Conservation (phyloP, 2,329 filamentous ascomycete species). For the Penicillium sp. region DNA sequence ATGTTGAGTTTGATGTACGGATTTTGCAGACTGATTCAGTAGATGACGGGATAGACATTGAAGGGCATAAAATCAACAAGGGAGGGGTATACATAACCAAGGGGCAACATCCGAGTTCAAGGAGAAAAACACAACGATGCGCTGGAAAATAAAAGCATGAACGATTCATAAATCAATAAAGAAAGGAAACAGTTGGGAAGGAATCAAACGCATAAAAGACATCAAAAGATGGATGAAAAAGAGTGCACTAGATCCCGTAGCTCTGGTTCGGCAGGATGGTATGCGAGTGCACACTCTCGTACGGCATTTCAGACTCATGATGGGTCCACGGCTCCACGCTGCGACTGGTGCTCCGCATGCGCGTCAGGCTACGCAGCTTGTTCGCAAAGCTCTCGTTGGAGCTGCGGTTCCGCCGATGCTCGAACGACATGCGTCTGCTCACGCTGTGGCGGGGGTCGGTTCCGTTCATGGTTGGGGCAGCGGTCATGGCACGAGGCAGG, state of each 20-base stretch:
- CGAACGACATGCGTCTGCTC: constrained; percentile 43
- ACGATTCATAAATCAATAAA: too few species aligned
- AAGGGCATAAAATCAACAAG: too few species aligned
- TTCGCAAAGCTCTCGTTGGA: constrained; percentile 57
- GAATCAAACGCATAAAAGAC: neutral
- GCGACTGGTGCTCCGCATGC: constrained; percentile 58
- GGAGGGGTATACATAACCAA: too few species aligned
- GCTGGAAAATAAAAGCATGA: constrained; percentile 5
- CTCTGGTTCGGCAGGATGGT: constrained; percentile 13
- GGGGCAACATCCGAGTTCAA: too few species aligned
- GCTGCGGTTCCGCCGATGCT: constrained; percentile 54
- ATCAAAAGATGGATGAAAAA: neutral
- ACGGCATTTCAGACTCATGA: constrained; percentile 24
- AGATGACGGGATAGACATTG: too few species aligned
- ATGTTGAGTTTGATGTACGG: too few species aligned
- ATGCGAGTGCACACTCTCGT: constrained; percentile 28
- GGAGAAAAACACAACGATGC: too few species aligned
- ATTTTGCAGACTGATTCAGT: too few species aligned
- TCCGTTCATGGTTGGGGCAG: constrained; percentile 30
- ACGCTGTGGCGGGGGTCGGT: constrained; percentile 25
- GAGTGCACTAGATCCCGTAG: constrained; percentile 8
- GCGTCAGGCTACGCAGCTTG: constrained; percentile 54
- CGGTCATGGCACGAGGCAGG: constrained; percentile 38
- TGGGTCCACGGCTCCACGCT: constrained; percentile 34
- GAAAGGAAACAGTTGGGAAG: constrained; percentile 6